phyloP scores from a whole-genome alignment of 345 rosid genomes.

The Lepidium didymum region DNA sequence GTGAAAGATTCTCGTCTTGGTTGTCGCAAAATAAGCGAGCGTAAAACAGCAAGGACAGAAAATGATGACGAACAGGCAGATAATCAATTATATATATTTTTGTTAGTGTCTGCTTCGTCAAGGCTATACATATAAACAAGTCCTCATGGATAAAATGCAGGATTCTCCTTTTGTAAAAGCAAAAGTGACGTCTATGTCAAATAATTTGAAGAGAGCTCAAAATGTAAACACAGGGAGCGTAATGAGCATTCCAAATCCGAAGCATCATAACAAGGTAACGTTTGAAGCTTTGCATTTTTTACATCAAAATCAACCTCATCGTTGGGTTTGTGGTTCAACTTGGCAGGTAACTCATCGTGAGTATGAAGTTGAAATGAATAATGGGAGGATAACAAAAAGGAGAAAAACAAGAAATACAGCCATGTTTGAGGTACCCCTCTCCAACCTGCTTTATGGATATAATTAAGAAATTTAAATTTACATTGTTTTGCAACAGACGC shows the following conservation, averaged over 20 bases:
- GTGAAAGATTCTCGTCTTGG: neutral
- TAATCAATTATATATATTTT: neutral
- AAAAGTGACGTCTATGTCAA: neutral
- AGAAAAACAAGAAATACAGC: slow-evolving; percentile 5
- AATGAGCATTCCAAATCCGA: slow-evolving; percentile 6
- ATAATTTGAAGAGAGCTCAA: neutral
- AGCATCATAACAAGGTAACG: neutral
- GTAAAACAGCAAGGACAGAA: neutral
- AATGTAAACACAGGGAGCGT: slow-evolving; percentile 2
- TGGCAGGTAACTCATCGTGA: neutral
- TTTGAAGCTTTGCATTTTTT: neutral
- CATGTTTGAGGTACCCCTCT: neutral
- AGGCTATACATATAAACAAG: neutral
- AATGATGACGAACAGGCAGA: slow-evolving; percentile 1
- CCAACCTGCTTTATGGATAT: neutral
- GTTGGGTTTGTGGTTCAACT: neutral
- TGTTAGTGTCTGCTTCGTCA: neutral
- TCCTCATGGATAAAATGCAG: neutral
- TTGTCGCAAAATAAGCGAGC: neutral
- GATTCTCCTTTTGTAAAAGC: neutral
- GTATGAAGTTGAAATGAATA: neutral
- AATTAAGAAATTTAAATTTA: neutral
- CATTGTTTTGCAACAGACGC: neutral
- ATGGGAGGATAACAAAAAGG: neutral
- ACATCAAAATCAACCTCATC: neutral